Conservation (phyloP, 2,329 filamentous ascomycete species). For the Aureobasidium mangrovei region DNA sequence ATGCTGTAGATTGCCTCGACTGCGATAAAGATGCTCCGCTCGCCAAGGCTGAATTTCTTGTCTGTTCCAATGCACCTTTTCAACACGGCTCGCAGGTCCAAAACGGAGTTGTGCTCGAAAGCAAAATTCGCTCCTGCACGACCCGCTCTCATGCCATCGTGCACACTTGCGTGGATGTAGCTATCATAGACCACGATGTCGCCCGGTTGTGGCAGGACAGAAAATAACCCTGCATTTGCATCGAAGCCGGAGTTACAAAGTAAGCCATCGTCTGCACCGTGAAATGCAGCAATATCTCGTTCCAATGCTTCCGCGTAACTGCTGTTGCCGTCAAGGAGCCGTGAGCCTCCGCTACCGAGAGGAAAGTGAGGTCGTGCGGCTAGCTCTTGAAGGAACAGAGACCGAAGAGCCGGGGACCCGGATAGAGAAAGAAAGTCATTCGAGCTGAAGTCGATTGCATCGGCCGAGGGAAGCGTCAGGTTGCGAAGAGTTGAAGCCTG, state of each 20-base stretch:
- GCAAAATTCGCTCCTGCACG: constrained; percentile 41
- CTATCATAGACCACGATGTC: constrained; percentile 61
- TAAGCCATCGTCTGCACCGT: constrained; percentile 48
- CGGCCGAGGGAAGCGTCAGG: constrained; percentile 37
- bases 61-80: constrained; percentile 24
- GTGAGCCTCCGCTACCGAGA: constrained; percentile 50
- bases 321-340: constrained; percentile 58
- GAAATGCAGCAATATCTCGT: constrained; percentile 49
- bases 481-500: constrained; percentile 37
- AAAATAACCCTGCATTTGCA: constrained; percentile 41
- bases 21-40: constrained; percentile 54
- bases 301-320: constrained; percentile 52
- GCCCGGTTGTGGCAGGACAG: constrained; percentile 38
- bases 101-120: constrained; percentile 52
- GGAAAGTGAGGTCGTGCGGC: constrained; percentile 28
- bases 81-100: constrained; percentile 26
- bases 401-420: constrained; percentile 38
- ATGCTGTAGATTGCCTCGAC: constrained; percentile 67
- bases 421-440: constrained; percentile 58
- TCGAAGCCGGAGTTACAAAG: constrained; percentile 51
- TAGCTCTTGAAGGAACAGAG: constrained; percentile 42
- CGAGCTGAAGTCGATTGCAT: constrained; percentile 50
- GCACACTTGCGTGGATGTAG: constrained; percentile 67
- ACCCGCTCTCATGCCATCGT: constrained; percentile 65
- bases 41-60: constrained; percentile 28